phyloP scores from a whole-genome alignment of 2,329 filamentous ascomycete species.

The Colletotrichum eremochloae region DNA sequence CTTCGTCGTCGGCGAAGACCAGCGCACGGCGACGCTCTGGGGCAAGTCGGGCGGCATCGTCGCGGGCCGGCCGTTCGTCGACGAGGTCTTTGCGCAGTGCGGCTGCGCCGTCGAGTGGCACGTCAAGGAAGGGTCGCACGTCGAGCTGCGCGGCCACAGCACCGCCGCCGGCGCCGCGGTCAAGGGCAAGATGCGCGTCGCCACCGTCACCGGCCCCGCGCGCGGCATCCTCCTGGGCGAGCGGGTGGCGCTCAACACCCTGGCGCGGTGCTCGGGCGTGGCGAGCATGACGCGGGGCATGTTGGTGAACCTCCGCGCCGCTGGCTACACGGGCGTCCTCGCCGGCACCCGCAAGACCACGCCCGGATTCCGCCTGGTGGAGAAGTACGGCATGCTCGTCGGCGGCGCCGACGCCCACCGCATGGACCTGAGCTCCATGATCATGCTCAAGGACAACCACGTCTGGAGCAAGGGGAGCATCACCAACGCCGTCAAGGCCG shows the following conservation, averaged over 20 bases:
- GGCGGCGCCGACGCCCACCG: conserved; percentile 93
- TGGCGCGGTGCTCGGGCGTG: conserved; percentile 92
- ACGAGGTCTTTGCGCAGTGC: conserved; percentile 91
- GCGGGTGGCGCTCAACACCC: conserved; percentile 89
- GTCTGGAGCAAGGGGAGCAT: conserved; percentile 93
- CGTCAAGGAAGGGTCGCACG: conserved; percentile 77
- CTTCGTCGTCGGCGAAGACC: conserved; percentile 87
- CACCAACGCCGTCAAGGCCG: conserved; percentile 85
- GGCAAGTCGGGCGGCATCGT: conserved; percentile 83
- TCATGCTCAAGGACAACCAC: conserved; percentile 99
- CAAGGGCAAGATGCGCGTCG: conserved; percentile 69
- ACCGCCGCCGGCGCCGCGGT: conserved; percentile 51
- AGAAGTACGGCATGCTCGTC: conserved; percentile 98
- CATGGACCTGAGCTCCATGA: conserved; percentile 93
- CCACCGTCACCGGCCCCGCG: conserved; percentile 88
- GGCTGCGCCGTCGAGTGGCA: conserved; percentile 95
- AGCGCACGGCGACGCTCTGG: conserved; percentile 75
- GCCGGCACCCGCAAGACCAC: conserved; percentile 98
- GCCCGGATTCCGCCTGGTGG: conserved; percentile 92
- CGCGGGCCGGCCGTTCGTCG: conserved; percentile 93
- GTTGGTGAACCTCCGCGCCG: conserved; percentile 67
- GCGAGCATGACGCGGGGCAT: conserved; percentile 76
- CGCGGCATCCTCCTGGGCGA: conserved; percentile 88
- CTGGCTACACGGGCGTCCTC: conserved; percentile 85
- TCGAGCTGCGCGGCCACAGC: conserved; percentile 68